phyloP scores from a whole-genome alignment of 1,284 basidiomycete species.

The Fomes fomentarius region DNA sequence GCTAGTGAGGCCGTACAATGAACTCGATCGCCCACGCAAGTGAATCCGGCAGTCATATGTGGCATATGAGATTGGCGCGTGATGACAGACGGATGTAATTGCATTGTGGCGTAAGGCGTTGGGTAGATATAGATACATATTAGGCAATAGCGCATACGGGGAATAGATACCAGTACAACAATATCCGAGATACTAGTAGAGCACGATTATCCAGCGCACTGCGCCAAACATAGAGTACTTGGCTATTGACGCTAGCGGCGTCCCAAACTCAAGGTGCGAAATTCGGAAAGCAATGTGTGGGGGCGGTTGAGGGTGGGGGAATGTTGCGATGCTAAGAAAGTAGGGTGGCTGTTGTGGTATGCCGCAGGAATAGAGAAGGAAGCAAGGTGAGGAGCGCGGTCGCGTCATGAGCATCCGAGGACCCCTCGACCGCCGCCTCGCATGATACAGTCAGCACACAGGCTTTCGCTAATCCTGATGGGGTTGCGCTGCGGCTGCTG shows the following conservation, averaged over 20 bases:
- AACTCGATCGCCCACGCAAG: neutral
- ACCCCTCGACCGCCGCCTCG: constrained; percentile 36
- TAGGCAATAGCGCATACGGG: constrained; percentile 10
- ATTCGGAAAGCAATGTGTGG: neutral
- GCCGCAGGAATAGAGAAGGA: no score
- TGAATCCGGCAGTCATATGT: neutral
- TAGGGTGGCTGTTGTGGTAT: neutral
- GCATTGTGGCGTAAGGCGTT: constrained; percentile 20
- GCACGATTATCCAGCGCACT: constrained; percentile 28
- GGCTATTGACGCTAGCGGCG: constrained; percentile 17
- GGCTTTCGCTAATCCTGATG: constrained; percentile 67
- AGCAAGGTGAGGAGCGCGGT: neutral
- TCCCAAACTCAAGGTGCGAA: constrained; percentile 12
- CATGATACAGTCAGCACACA: constrained; percentile 58
- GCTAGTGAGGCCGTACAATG: neutral
- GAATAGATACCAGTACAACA: constrained; percentile 30
- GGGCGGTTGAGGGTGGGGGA: neutral
- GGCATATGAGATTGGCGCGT: constrained; percentile 1
- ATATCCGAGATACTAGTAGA: constrained; percentile 14
- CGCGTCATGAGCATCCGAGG: constrained; percentile 24
- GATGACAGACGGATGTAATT: constrained; percentile 1
- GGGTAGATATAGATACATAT: constrained; percentile 24
- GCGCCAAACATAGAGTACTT: constrained; percentile 27
- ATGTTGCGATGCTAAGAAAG: neutral
- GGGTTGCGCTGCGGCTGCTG: constrained; percentile 70